Evolutionary conservation across 2,329 filamentous ascomycete genomes (phyloP), one percentile per base, ranked within the genome.

Genomic region (Colletotrichum nymphaeae): DNA sequence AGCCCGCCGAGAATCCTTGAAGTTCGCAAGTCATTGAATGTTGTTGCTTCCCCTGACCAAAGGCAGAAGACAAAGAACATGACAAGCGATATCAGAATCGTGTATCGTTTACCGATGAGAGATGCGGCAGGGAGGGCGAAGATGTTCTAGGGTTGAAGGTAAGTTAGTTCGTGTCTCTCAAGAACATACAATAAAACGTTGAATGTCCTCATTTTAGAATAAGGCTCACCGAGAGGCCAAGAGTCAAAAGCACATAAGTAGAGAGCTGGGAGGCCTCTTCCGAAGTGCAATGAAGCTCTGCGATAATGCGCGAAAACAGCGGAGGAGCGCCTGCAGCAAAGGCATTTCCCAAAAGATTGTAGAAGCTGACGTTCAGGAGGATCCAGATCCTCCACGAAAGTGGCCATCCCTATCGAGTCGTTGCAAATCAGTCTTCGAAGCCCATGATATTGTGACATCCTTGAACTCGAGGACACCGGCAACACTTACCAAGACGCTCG

Each of bases 101-200:
- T 76, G 56, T 77, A 77, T 57, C 76, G 69, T 60, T 76, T 77
- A 5, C 76, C 76, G n/a, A 77, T 68, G 26, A 76, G 72, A 28
- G 71, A 57, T 7, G 60, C 59, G 8, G 67, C 53, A 7, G 76
- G 74, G 11, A 77, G 52, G 12, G 76, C 69, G 16, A 73, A 63
- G 5, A 76, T 26, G 26, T 77, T 77, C 75, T 76, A 56, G 2
- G 63, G 22, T 19, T 42, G 14, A 42, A 42, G 5, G 11, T 24
- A 5, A 3, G 5, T 49, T 19, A 42, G 12, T 35, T 22, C 24
- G 22, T n/a, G 4, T 49, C 24, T 37, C 16, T 24, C 12, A n/a
- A 30, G 4, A 28, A 28, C 16, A 35, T 16, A 16, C 6, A 11
- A 9, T 14, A 9, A 16, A 16, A 19, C 26, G 8, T 2, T 28